phyloP scores from a whole-genome alignment of 1,139 yeast genomes.

The Lodderomyces jiufengensis region DNA sequence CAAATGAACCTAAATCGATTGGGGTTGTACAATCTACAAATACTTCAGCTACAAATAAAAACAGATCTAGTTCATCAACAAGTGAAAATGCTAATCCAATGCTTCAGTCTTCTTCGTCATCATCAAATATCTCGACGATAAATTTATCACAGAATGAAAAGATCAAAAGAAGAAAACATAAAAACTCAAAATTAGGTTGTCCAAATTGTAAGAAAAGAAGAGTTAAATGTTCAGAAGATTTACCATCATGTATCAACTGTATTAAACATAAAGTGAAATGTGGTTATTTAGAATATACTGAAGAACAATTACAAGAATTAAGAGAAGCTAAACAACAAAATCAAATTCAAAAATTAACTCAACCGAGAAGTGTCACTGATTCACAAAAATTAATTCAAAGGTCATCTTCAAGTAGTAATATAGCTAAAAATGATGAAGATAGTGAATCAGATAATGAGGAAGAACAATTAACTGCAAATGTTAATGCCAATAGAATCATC shows the following conservation, averaged over 20 bases:
- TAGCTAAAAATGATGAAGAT: background rate
- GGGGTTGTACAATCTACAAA: too few relatives aligned
- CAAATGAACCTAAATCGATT: too few relatives aligned
- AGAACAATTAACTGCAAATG: background rate
- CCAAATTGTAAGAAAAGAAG: slow-evolving; percentile 44
- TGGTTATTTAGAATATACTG: slow-evolving; percentile 37
- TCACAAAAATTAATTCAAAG: background rate
- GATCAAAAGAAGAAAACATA: slow-evolving; percentile 27
- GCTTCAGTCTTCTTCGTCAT: background rate
- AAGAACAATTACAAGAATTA: slow-evolving; percentile 32
- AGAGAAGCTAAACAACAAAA: slow-evolving; percentile 19
- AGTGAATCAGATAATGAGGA: background rate
- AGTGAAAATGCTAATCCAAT: too few relatives aligned
- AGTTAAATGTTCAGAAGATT: slow-evolving; percentile 42
- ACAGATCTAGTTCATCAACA: too few relatives aligned
- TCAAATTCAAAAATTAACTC: slow-evolving; percentile 5
- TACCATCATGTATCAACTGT: slow-evolving; percentile 42
- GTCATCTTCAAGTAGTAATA: background rate
- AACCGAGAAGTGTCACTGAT: background rate
- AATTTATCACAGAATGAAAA: slow-evolving; percentile 7
- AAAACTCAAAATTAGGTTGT: slow-evolving; percentile 37
- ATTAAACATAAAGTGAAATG: slow-evolving; percentile 40
- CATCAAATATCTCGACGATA: background rate
- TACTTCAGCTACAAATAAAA: too few relatives aligned
- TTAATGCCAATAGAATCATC: background rate